Percentiles rank a stretch among this genome's conserved stretches.
Conservation (phyloP, 768 basidiomycete species). For the Tylopilus sp. region DNA sequence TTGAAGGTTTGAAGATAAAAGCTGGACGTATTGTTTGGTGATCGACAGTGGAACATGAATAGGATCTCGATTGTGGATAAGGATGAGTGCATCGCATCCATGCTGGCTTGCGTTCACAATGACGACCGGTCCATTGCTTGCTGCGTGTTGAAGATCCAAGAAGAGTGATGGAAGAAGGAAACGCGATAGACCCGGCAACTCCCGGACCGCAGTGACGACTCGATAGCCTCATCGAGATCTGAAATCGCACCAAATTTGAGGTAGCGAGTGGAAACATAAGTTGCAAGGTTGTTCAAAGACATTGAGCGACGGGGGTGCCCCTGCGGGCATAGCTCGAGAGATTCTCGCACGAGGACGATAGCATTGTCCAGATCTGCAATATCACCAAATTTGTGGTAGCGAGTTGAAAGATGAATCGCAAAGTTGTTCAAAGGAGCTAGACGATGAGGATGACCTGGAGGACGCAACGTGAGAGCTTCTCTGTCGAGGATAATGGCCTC, state of each 20-base stretch:
- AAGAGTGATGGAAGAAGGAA: background rate
- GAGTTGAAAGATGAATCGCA: background rate
- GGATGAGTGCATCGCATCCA: background rate
- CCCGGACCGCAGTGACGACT: background rate
- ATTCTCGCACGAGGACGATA: too few relatives aligned
- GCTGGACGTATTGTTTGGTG: background rate
- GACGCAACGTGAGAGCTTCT: too few relatives aligned
- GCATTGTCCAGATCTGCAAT: too few relatives aligned
- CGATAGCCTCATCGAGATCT: too few relatives aligned
- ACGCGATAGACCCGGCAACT: too few relatives aligned
- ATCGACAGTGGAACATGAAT: background rate
- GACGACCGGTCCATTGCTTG: background rate
- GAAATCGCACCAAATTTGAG: too few relatives aligned
- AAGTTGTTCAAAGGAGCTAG: background rate
- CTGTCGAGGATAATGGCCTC: too few relatives aligned
- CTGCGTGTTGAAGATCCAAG: background rate
- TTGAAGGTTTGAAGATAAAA: background rate
- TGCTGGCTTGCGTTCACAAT: background rate
- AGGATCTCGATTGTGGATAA: background rate
- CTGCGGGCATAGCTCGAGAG: too few relatives aligned
- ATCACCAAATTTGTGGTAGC: background rate
- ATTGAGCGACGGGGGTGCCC: too few relatives aligned
- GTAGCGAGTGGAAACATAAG: too few relatives aligned
- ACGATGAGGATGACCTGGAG: background rate
- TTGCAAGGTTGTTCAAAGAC: too few relatives aligned